Evolutionary conservation across 129 eudicot genomes (phyloP), one percentile per base, ranked within the genome.

Genomic region (Centella asiatica): DNA sequence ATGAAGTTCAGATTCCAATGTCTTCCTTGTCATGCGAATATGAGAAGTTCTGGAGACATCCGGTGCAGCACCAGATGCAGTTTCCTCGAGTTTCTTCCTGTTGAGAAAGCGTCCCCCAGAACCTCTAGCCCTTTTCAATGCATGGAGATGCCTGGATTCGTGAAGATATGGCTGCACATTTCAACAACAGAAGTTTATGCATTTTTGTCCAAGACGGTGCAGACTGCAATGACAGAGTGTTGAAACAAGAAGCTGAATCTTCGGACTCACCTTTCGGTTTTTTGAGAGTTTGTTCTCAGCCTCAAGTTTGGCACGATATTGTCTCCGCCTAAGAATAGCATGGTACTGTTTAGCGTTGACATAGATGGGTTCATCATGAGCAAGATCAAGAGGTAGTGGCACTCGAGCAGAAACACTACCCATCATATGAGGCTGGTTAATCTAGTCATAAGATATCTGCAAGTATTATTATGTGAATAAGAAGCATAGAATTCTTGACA

Each of bases 111-210:
- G 88, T 2, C 95, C 88, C 63, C 95, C 93, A 0, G 95, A 73
- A 42, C 95, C 95, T 68, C 95, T 72, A 29, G 84, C 88, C 80
- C 93, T 78, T 60, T 76, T 83, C 57, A 87, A 70, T 27, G 95
- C 95, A 66, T 87, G 95, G 34, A 61, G 85, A 70, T 87, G 95
- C 44, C 95, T 71, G 20, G 93, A 87, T 78, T 87, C 95, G 44
- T 87, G 92, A 28, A 87, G 95, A 78, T 84, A 87, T 1, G 95
- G 92, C 93, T 87, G 77, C 37, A 61, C 62, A 75, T 28, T 36
- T 54, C 40, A 32, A 20, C 28, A 39, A 12, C 3, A 59, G 28
- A 24, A 10, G 34, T 20, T 53, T 59, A 7, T 3, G 4, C 5
- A 34, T 9, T 34, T 34, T 3, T 3, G 39, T 34, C 5, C 9